phyloP scores from a whole-genome alignment of 2,329 filamentous ascomycete genomes.

The Coniochaeta ligniaria region DNA sequence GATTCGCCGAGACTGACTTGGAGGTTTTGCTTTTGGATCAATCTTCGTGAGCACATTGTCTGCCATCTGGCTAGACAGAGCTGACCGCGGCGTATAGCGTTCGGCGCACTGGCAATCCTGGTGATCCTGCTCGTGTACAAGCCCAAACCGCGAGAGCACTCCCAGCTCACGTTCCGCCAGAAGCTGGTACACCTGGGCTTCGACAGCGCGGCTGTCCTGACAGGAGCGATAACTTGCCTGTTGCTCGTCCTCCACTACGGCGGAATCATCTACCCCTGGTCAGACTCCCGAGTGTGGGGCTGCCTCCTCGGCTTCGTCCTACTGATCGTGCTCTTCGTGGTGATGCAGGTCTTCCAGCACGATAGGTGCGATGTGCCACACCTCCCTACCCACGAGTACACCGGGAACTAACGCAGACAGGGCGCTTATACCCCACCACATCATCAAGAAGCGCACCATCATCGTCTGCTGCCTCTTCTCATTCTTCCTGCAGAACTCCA shows the following conservation, averaged over 20 bases:
- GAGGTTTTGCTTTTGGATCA: constrained; percentile 8
- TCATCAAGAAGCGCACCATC: not conserved
- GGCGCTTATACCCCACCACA: not conserved
- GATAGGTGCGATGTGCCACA: constrained; percentile 7
- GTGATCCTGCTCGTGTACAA: not conserved
- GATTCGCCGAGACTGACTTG: constrained; percentile 2
- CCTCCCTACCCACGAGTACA: not conserved
- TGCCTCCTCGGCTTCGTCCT: constrained; percentile 49
- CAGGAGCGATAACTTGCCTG: not conserved
- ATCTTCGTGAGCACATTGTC: constrained; percentile 9
- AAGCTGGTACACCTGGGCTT: not conserved
- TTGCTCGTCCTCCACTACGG: constrained; percentile 4
- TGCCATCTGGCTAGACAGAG: constrained; percentile 9
- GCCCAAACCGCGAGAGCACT: not conserved
- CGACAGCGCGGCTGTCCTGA: not conserved
- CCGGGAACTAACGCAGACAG: not conserved
- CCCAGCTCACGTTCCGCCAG: not conserved
- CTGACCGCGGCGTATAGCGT: constrained; percentile 20
- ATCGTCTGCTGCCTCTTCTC: not conserved
- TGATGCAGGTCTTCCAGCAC: constrained; percentile 55
- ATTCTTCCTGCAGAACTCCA: not conserved
- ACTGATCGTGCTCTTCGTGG: constrained; percentile 36
- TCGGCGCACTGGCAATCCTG: not conserved
- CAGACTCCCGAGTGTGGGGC: constrained; percentile 36
- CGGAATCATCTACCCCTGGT: constrained; percentile 21